Conservation (phyloP, 805 yeast genomes). For the Priceomyces medius region DNA sequence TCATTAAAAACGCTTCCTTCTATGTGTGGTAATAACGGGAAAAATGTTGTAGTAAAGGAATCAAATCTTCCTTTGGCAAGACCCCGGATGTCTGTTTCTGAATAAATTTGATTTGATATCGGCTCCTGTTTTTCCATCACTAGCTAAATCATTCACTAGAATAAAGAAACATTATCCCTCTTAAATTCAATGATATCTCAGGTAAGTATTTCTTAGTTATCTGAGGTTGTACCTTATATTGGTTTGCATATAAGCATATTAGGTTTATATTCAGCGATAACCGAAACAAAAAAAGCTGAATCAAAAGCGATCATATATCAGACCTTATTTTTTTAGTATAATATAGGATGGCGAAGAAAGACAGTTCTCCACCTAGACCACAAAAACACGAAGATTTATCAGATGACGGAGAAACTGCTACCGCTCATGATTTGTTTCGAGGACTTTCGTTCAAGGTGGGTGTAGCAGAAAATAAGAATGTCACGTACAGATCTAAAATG, state of each 20-base stretch:
- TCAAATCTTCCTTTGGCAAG: too few relatives aligned
- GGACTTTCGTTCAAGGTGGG: slow-evolving; percentile 80
- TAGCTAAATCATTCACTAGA: background rate
- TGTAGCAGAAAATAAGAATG: slow-evolving; percentile 85
- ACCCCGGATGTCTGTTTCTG: too few relatives aligned
- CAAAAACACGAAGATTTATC: background rate
- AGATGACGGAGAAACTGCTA: background rate
- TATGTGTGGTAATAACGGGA: slow-evolving; percentile 8
- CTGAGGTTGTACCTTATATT: background rate
- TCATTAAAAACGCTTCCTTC: background rate
- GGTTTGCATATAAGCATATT: background rate
- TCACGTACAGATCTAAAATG: slow-evolving; percentile 81
- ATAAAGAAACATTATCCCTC: background rate
- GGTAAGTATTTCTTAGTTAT: too few relatives aligned
- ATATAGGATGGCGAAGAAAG: background rate
- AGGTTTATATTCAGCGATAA: background rate
- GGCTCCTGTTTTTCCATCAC: background rate
- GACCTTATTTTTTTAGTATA: background rate
- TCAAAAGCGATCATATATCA: too few relatives aligned
- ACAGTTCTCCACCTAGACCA: background rate
- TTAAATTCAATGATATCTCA: too few relatives aligned
- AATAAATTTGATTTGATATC: background rate
- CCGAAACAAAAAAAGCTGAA: background rate
- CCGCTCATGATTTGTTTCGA: slow-evolving; percentile 44
- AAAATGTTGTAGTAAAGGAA: too few relatives aligned